These are phyloP conservation scores for Viola pubescens DNA, from an alignment of 441 rosid genomes.

Conservation along the genomic window DNA sequence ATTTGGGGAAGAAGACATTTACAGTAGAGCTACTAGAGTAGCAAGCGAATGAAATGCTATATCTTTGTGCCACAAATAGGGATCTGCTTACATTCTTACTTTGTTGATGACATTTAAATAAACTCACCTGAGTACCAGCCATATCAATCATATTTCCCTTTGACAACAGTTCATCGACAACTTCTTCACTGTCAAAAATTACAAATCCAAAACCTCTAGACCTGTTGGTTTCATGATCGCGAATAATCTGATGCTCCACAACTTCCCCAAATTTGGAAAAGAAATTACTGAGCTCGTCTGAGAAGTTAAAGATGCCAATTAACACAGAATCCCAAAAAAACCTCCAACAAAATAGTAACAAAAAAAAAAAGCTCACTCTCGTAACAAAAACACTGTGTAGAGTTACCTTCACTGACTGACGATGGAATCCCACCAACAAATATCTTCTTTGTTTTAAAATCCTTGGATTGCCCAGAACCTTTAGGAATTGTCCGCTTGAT, in stretches of 20 bases:
- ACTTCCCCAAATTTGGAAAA: constrained; percentile 68
- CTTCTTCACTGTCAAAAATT: constrained; percentile 73
- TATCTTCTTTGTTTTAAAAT: constrained; percentile 78
- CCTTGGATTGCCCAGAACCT: constrained; percentile 70
- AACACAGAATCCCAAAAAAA: background rate
- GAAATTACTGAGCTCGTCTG: constrained; percentile 70
- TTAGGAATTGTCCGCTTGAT: constrained; percentile 86
- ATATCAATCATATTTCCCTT: constrained; percentile 88
- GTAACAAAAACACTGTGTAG: background rate
- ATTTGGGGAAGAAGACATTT: background rate
- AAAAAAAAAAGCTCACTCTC: background rate
- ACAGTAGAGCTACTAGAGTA: background rate
- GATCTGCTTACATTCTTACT: constrained; percentile 21
- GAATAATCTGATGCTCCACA: constrained; percentile 71
- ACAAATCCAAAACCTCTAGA: constrained; percentile 88
- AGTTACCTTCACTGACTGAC: constrained; percentile 62
- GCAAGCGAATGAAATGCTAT: constrained; percentile 5
- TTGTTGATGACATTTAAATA: constrained; percentile 19
- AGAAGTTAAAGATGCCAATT: constrained; percentile 12
- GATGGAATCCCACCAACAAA: constrained; percentile 92
- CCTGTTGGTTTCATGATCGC: constrained; percentile 83
- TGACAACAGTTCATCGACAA: constrained; percentile 73
- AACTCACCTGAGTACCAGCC: constrained; percentile 86
- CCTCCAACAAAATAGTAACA: too few species aligned
- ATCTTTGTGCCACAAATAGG: constrained; percentile 4